phyloP scores from a whole-genome alignment of 805 yeast species.

The Nakazawaea wickerhamii region DNA sequence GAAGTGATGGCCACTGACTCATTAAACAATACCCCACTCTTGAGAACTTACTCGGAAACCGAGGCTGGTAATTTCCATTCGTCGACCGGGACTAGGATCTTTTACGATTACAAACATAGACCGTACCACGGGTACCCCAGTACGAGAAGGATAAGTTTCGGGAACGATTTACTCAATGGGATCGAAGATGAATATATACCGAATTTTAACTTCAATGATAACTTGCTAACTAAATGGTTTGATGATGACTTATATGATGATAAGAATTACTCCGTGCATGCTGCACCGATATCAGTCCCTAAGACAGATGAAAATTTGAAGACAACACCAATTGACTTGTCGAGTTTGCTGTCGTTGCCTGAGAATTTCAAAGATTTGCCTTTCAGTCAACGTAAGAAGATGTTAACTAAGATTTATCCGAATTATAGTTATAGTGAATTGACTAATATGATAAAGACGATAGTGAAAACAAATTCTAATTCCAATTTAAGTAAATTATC shows the following conservation, averaged over 20 bases:
- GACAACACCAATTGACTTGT: conserved; percentile 4
- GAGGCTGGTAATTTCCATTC: conserved; percentile 57
- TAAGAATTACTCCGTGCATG: neutral
- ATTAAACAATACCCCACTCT: conserved; percentile 24
- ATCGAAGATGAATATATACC: conserved; percentile 77
- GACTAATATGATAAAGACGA: conserved; percentile 22
- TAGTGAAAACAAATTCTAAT: neutral
- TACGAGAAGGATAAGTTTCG: conserved; percentile 8
- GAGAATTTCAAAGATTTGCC: conserved; percentile 50
- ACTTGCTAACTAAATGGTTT: conserved; percentile 44
- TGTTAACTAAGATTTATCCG: conserved; percentile 30
- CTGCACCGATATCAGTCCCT: conserved; percentile 10
- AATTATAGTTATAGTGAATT: conserved; percentile 28
- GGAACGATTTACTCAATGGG: conserved; percentile 29
- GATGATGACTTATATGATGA: conserved; percentile 12
- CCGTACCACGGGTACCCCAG: conserved; percentile 26
- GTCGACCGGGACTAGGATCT: conserved; percentile 47
- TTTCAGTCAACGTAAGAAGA: conserved; percentile 52
- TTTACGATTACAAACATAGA: conserved; percentile 47
- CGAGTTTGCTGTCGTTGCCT: conserved; percentile 31
- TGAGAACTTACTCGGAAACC: conserved; percentile 59
- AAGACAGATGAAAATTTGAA: neutral
- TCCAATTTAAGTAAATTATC: conserved; percentile 2
- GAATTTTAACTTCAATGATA: conserved; percentile 52
- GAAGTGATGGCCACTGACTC: conserved; percentile 13